These are phyloP conservation scores for Stereum hirsutum DNA, from an alignment of 1,284 basidiomycete genomes.

Conservation along the genomic window DNA sequence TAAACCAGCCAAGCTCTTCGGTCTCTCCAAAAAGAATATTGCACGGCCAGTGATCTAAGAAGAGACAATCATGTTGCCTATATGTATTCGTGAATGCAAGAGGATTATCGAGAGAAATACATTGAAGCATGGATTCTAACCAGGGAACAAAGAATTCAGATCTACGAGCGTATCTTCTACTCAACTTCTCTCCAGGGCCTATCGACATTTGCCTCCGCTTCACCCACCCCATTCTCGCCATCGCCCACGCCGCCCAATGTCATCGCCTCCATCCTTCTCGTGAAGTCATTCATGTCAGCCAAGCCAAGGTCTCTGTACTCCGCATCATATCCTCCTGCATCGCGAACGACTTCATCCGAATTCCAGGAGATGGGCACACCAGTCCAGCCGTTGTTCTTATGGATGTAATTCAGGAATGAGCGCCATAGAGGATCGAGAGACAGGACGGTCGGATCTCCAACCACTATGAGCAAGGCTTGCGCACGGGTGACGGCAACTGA, in stretches of 20 bases:
- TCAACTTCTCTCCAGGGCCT: not conserved
- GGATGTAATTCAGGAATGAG: slow-evolving; percentile 40
- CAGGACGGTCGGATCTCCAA: slow-evolving; percentile 46
- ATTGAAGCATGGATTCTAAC: too few species aligned
- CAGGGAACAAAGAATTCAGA: too few species aligned
- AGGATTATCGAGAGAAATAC: too few species aligned
- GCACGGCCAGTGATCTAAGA: too few species aligned
- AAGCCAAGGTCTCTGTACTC: slow-evolving; percentile 22
- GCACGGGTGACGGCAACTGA: slow-evolving; percentile 50
- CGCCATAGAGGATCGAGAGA: slow-evolving; percentile 51
- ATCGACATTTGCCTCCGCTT: not conserved
- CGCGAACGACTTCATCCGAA: slow-evolving; percentile 20
- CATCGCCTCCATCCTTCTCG: slow-evolving; percentile 33
- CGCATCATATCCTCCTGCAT: slow-evolving; percentile 21
- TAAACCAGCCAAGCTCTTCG: too few species aligned
- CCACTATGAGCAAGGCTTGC: slow-evolving; percentile 42
- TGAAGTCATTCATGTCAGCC: slow-evolving; percentile 42
- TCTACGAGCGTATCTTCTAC: too few species aligned
- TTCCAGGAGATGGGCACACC: slow-evolving; percentile 40
- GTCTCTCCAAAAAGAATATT: too few species aligned
- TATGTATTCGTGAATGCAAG: too few species aligned
- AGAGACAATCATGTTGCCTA: too few species aligned
- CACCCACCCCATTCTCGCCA: slow-evolving; percentile 18
- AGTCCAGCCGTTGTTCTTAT: slow-evolving; percentile 38
- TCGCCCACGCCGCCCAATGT: slow-evolving; percentile 28